A percentile compares a stretch with the other conserved stretches of the same genome.
These are phyloP conservation scores for Hyaloperonospora brassicae DNA, from an alignment of 352 stramenopile species.

Conservation along the genomic window DNA sequence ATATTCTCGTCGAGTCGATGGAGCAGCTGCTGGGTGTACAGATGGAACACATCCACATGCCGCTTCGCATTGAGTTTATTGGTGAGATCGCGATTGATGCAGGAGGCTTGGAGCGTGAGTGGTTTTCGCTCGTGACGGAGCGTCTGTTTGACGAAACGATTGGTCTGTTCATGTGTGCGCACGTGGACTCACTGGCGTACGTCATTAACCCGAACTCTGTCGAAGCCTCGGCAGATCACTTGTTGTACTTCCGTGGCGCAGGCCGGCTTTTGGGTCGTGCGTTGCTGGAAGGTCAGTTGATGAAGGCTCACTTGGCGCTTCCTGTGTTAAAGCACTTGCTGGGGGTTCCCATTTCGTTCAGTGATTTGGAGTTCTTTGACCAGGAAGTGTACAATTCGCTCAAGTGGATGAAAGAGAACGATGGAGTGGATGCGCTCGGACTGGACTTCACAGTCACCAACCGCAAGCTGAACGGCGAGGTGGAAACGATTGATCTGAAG, in stretches of 20 bases:
- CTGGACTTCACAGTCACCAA: slow-evolving; percentile 82
- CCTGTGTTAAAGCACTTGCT: slow-evolving; percentile 82
- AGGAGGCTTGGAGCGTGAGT: slow-evolving; percentile 85
- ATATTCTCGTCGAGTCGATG: slow-evolving; percentile 82
- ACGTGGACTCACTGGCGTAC: slow-evolving; percentile 73
- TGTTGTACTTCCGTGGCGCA: slow-evolving; percentile 96
- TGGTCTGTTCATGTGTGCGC: slow-evolving; percentile 80
- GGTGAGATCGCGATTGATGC: slow-evolving; percentile 86
- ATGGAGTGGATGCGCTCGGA: slow-evolving; percentile 62
- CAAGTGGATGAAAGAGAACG: slow-evolving; percentile 81
- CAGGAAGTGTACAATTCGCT: slow-evolving; percentile 78
- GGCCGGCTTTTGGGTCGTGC: slow-evolving; percentile 93
- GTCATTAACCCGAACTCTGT: slow-evolving; percentile 80
- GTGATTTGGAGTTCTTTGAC: slow-evolving; percentile 86
- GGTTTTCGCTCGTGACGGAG: slow-evolving; percentile 80
- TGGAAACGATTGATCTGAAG: slow-evolving; percentile 80
- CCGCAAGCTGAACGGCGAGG: slow-evolving; percentile 61
- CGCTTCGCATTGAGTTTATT: slow-evolving; percentile 84
- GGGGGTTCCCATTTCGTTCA: slow-evolving; percentile 81
- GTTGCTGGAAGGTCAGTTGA: slow-evolving; percentile 92
- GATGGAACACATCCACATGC: slow-evolving; percentile 85
- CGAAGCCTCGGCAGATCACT: slow-evolving; percentile 87
- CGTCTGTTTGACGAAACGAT: slow-evolving; percentile 83
- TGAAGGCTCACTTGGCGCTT: slow-evolving; percentile 76
- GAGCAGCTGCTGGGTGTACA: slow-evolving; percentile 74